phyloP scores from a whole-genome alignment of 306 rosid genomes.

The Prunus kanzakura region DNA sequence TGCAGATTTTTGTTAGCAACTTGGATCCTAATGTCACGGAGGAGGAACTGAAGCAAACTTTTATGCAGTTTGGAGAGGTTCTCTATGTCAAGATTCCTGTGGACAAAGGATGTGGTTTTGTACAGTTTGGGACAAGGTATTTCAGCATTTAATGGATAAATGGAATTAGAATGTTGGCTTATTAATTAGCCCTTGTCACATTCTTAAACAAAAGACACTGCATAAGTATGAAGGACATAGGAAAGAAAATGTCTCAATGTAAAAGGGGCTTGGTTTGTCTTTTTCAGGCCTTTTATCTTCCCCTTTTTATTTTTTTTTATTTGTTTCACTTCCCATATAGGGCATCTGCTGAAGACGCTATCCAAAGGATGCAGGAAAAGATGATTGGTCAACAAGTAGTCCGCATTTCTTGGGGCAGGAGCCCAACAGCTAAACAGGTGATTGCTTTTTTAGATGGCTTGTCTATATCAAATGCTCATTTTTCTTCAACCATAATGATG shows the following conservation, averaged over 20 bases:
- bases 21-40: slow-evolving; percentile 77
- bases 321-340: slow-evolving; percentile 35
- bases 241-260: slow-evolving; percentile 5
- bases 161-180: neutral
- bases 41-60: slow-evolving; percentile 80
- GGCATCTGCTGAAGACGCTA: slow-evolving; percentile 81
- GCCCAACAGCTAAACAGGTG: slow-evolving; percentile 78
- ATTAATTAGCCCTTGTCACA: neutral
- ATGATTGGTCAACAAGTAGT: slow-evolving; percentile 76
- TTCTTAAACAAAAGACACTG: neutral
- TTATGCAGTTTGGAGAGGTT: slow-evolving; percentile 80
- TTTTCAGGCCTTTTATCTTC: neutral
- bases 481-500: neutral
- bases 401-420: slow-evolving; percentile 82
- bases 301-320: neutral
- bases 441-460: slow-evolving; percentile 14
- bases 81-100: slow-evolving; percentile 63
- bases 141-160: neutral
- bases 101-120: slow-evolving; percentile 81
- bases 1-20: slow-evolving; percentile 80
- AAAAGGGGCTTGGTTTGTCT: neutral
- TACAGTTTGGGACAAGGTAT: slow-evolving; percentile 81
- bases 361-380: slow-evolving; percentile 89
- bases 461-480: slow-evolving; percentile 1
- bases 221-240: neutral